Evolutionary conservation across 2,329 filamentous ascomycete species (phyloP), one percentile per base, ranked within the genome.

Genomic region (Penicillium frequentans): DNA sequence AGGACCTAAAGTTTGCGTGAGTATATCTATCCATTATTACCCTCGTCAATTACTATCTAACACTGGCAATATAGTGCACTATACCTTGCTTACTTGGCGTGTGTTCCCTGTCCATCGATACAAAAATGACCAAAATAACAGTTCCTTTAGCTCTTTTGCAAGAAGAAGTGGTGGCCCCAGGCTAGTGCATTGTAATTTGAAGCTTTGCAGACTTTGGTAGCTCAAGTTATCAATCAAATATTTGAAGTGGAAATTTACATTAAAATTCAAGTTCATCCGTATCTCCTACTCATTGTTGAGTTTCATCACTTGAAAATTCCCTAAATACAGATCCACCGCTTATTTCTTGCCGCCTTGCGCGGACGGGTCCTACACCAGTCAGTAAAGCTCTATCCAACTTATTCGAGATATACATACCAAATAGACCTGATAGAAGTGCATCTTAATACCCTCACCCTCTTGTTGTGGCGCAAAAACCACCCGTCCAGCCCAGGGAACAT

Each of bases 351-450:
- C 70, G 14, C 66, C 67, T 62, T 73, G 71, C 27, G 67, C 71
- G 50, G 70, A 63, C 16, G 71, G 63, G 66, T 73, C 71, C 71
- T 73, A 64, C 8, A 49, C 26, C 8, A 23, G 13, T 60, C 19
- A 61, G 59, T 23, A 60, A 49, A 49, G 44, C n/a, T 55, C 26
- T 24, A n/a, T 24, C 11, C 47, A 14, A 24, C 14, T n/a, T 19
- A n/a, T 21, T 11, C n/a, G 24, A 16, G 44, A 35, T 33, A 37
- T 11, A 49, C 73, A 24, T 57, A 75, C 73, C 69, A 75, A 60
- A 59, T 75, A 75, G 57, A 75, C 73, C 61, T 75, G 73, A 67
- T 75, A 75, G 59, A 74, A 75, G 59, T 56, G 66, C 72, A 75
- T 75, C 62, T 67, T 74, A 19, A 70, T 52, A 43, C 47, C 64